phyloP scores from a whole-genome alignment of 202 grass and related monocot species.

The Setaria italica region DNA sequence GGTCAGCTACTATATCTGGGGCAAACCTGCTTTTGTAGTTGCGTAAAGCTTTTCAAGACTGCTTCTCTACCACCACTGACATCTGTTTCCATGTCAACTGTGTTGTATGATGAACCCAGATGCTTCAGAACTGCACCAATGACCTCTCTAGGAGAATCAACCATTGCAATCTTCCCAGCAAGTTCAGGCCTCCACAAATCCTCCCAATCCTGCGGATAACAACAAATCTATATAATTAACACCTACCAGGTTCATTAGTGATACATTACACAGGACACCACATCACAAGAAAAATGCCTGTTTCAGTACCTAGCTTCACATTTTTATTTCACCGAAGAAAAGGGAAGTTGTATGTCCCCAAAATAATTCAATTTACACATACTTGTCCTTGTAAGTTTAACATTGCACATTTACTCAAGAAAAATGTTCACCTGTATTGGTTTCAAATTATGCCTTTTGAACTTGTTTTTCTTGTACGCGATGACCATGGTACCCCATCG shows the following conservation, averaged over 20 bases:
- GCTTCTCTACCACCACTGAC: slow-evolving; percentile 75
- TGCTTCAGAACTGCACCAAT: slow-evolving; percentile 88
- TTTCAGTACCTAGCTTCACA: not conserved
- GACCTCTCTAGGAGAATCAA: slow-evolving; percentile 93
- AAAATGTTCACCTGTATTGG: slow-evolving; percentile 75
- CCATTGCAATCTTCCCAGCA: slow-evolving; percentile 87
- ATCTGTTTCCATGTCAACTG: slow-evolving; percentile 68
- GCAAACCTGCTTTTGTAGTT: slow-evolving; percentile 79
- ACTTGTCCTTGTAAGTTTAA: not conserved
- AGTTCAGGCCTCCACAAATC: slow-evolving; percentile 97
- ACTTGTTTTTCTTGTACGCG: slow-evolving; percentile 96
- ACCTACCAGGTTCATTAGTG: not conserved
- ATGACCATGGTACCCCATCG: slow-evolving; percentile 90
- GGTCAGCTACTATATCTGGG: not conserved
- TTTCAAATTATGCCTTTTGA: slow-evolving; percentile 78
- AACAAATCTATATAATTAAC: slow-evolving; percentile 24
- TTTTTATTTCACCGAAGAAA: slow-evolving; percentile 16
- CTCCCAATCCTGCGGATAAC: slow-evolving; percentile 72
- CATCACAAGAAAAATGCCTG: slow-evolving; percentile 10
- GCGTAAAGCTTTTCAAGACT: slow-evolving; percentile 64
- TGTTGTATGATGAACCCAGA: slow-evolving; percentile 88
- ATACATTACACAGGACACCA: slow-evolving; percentile 2
- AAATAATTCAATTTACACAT: slow-evolving; percentile 12
- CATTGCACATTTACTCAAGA: slow-evolving; percentile 2
- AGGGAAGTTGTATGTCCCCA: not conserved